Evolutionary conservation across 371 early-diverging fungal species (phyloP), one percentile per base, ranked within the genome.

Genomic region (Mortierella sp.): DNA sequence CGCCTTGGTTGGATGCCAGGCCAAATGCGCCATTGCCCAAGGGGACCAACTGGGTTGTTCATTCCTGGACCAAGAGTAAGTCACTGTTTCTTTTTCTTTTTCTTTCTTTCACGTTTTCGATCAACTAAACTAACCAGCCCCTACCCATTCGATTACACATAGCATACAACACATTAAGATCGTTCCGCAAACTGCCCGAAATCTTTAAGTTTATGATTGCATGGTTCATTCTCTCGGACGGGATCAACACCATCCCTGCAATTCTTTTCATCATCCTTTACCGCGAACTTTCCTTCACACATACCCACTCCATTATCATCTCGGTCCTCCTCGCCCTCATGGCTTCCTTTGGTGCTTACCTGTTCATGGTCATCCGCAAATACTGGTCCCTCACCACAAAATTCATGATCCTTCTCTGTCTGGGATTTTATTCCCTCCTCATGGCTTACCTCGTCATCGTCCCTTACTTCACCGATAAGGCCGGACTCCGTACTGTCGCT

Each of bases 21-120:
- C 92, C 93, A 0, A 92, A 93, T 14, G 91, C 90, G 3, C 93
- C 93, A 1, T 77, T 95, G 48, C 94, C 94, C 4, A 78, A 79
- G 47, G 90, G 90, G 34, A 86, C 84, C 10, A 92, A 88, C 74
- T 89, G 84, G 73, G 44, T 91, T 48, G 57, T 80, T 0, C 89
- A 85, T 74, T 89, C 90, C 8, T 89, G 89, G 89, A 89, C 88
- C 73, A 85, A 70, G 31, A 84, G 84, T 84, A 84, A 78, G 80
- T 52, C 11, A 0, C 13, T 9, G 42, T 8, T 38, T 28, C 28
- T 28, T 13, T 14, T 16, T 28, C 3, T 28, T 48, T 48, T 31
- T n/a, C n/a, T 10, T 6, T 55, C 60, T 44, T 58, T 8, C 72
- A 3, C 19, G 16, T 13, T 34, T 19, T 65, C 8, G 1, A 26